These are phyloP conservation scores for Ophiocordyceps polyrhachis-furcata DNA, from an alignment of 2,329 filamentous ascomycete genomes.

Conservation along the genomic window DNA sequence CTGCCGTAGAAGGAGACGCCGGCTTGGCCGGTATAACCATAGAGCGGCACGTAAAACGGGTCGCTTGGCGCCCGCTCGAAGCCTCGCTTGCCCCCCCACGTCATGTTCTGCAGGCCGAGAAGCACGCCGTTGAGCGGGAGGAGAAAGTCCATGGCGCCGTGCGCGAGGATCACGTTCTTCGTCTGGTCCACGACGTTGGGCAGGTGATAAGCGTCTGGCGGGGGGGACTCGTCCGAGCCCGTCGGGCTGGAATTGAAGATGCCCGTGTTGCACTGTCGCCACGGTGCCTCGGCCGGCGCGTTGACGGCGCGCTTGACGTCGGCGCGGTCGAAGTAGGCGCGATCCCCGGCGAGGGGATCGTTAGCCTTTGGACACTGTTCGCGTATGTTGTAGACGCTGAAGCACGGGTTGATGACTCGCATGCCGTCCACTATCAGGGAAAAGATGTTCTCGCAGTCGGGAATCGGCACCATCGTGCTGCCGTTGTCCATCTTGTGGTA, in stretches of 20 bases:
- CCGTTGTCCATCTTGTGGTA: conserved; percentile 10
- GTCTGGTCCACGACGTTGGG: conserved; percentile 57
- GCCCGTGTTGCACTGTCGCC: conserved; percentile 3
- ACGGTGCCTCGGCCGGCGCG: conserved; percentile 25
- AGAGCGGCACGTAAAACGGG: conserved; percentile 46
- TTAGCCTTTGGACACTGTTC: conserved; percentile 52
- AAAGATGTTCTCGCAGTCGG: conserved; percentile 38
- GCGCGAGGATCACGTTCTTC: conserved; percentile 53
- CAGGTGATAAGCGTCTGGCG: conserved; percentile 37
- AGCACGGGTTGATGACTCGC: conserved; percentile 52
- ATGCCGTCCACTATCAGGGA: conserved; percentile 34
- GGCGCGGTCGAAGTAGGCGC: conserved; percentile 55
- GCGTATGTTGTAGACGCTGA: conserved; percentile 56
- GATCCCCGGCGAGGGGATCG: conserved; percentile 52
- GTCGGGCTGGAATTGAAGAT: conserved; percentile 2
- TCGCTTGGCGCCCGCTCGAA: conserved; percentile 42
- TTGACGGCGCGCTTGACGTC: conserved; percentile 54
- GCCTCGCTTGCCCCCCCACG: conserved; percentile 52
- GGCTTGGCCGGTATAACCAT: conserved; percentile 15
- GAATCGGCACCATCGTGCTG: conserved; percentile 13
- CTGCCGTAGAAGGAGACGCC: conserved; percentile 23
- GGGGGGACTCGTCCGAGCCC: conserved; percentile 12
- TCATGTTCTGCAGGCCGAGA: conserved; percentile 63
- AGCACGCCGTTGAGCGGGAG: conserved; percentile 51
- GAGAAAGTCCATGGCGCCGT: conserved; percentile 52